Conservation (phyloP, 176 grass and related monocot genomes). For the Avena atlantica region DNA sequence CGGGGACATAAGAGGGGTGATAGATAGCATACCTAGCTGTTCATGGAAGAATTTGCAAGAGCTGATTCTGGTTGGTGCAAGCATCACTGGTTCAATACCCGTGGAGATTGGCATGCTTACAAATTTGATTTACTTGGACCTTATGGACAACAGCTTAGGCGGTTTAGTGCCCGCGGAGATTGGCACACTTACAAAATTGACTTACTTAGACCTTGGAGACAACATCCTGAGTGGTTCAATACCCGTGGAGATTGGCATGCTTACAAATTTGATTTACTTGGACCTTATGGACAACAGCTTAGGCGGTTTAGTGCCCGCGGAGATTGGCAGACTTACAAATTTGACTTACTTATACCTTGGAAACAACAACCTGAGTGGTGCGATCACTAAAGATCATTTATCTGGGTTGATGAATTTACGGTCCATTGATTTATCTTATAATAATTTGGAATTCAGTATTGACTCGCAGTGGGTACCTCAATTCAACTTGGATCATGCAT, state of each 20-base stretch:
- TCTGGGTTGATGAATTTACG: not conserved
- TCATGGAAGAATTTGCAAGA: not conserved
- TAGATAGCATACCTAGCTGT: not conserved
- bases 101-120: not conserved
- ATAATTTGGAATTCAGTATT: not conserved
- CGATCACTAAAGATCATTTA: slow-evolving; percentile 37
- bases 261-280: not conserved
- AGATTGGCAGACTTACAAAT: no score
- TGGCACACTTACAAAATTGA: not conserved
- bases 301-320: no score
- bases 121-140: not conserved
- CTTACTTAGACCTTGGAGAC: not conserved
- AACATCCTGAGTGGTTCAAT: not conserved
- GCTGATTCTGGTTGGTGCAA: not conserved
- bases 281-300: no score
- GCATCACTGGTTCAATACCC: not conserved
- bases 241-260: not conserved
- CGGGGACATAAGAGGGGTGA: not conserved
- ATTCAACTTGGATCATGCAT: not conserved
- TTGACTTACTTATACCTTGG: no score
- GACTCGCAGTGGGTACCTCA: slow-evolving; percentile 36
- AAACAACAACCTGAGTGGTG: not conserved
- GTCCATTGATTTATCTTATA: not conserved
- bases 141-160: not conserved
- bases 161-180: not conserved